Evolutionary conservation across 1,284 basidiomycete genomes (phyloP).

Genomic region (Ceratobasidium sp.): DNA sequence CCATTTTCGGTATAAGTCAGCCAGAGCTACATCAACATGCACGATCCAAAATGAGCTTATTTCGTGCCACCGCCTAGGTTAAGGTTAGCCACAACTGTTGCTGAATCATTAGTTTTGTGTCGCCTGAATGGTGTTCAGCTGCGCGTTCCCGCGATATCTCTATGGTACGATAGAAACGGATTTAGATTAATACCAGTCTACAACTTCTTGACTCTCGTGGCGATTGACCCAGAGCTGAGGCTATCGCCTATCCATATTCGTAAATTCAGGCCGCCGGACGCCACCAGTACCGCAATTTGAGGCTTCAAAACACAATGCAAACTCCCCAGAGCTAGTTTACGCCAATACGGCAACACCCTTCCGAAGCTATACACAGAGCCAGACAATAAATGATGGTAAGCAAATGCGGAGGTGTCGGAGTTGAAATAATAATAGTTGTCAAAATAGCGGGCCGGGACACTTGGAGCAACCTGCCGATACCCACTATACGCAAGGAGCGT

Average conservation of each 20-base stretch:
- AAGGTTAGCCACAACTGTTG: not conserved
- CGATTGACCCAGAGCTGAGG: constrained; percentile 5
- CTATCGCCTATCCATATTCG: not conserved
- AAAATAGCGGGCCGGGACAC: constrained; percentile 18
- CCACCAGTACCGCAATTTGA: not conserved
- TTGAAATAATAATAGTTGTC: constrained; percentile 16
- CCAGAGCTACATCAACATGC: too few species aligned
- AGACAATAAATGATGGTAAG: not conserved
- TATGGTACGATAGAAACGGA: too few species aligned
- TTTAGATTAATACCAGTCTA: too few species aligned
- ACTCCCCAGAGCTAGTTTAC: constrained; percentile 1
- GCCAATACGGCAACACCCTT: constrained; percentile 2
- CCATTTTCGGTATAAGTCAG: too few species aligned
- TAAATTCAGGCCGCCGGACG: not conserved
- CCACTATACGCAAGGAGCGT: too few species aligned
- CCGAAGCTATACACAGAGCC: not conserved
- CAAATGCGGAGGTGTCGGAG: constrained; percentile 25
- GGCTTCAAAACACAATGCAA: not conserved
- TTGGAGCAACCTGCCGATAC: too few species aligned
- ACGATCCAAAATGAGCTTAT: too few species aligned
- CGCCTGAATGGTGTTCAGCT: too few species aligned
- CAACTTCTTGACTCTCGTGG: constrained; percentile 3
- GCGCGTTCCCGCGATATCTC: too few species aligned
- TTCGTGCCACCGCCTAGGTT: not conserved
- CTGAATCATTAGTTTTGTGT: too few species aligned